Percentiles rank a stretch among this genome's conserved stretches.
Conservation (phyloP, 1,284 basidiomycete genomes). For the Microbotryum scabiosae region DNA sequence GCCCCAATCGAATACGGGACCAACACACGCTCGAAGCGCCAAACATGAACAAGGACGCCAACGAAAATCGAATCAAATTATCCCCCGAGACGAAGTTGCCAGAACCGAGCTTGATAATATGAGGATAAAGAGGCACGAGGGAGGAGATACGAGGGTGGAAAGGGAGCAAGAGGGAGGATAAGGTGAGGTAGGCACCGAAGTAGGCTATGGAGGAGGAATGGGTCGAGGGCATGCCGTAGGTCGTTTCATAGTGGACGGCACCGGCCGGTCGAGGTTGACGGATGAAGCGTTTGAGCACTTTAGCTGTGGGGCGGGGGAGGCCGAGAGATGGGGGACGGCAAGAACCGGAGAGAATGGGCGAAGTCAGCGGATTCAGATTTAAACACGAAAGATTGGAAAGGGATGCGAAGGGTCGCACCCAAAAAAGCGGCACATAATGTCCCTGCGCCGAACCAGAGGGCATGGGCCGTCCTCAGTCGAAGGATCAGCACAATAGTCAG, state of each 20-base stretch:
- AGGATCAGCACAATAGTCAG: conserved; percentile 32
- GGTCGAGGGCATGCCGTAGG: conserved; percentile 40
- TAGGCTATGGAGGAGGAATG: conserved; percentile 37
- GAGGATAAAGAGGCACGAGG: conserved; percentile 18
- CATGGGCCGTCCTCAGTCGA: conserved; percentile 34
- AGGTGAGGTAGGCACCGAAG: conserved; percentile 36
- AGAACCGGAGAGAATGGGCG: background rate
- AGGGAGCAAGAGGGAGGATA: conserved; percentile 32
- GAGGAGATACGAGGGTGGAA: conserved; percentile 32
- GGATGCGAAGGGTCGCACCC: conserved; percentile 22
- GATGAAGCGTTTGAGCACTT: conserved; percentile 36
- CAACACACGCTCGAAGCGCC: conserved; percentile 33
- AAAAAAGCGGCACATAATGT: conserved; percentile 33
- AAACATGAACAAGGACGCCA: conserved; percentile 27
- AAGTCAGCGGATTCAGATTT: background rate
- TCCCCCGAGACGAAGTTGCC: conserved; percentile 14
- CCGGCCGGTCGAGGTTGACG: conserved; percentile 35
- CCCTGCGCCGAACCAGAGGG: conserved; percentile 34
- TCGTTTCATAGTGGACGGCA: conserved; percentile 27
- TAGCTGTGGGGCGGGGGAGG: conserved; percentile 24
- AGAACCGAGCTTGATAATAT: conserved; percentile 7
- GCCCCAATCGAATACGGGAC: conserved; percentile 34
- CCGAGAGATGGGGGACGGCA: background rate
- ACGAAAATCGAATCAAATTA: conserved; percentile 9
- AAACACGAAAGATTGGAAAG: background rate